Base-by-base conservation (phyloP, 768 basidiomycete genomes). In the Lactarius trivialis region DNA sequence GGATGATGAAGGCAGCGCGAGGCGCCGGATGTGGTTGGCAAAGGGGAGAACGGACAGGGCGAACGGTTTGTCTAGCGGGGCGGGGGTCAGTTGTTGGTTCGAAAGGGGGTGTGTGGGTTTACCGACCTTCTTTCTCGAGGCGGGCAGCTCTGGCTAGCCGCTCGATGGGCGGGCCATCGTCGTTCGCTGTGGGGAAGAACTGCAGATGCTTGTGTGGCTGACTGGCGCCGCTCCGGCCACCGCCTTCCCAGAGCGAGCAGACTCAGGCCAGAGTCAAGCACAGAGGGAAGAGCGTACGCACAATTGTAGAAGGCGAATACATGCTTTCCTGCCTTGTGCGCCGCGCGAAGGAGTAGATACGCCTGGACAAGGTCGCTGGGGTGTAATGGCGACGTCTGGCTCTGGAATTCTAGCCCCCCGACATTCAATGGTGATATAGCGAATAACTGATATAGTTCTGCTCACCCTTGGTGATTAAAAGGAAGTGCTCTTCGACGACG, bases 251-350 rank as follows among this genome's bases (percentile, higher is more conserved):
- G 12, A 24, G 43, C 26, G 30, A 55, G 15, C n/a, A 19, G 41
- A 48, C 4, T 55, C 45, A 55, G 45, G 58, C 21, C 8, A 19
- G 39, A 32, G 7, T 33, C 28, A n/a, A n/a, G 36, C 1, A 30
- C 6, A 30, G 2, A 51, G 21, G 4, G 7, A 24, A 50, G 9
- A 28, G 7, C 45, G 17, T 33, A 45, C 81, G 70, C 72, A 85
- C 94, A 96, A 66, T 98, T 98, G 74, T 93, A 97, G 75, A 97
- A 97, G 1, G 89, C 90, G 60, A 97, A 82, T 60, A 86, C 78
- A 36, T 75, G 78, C 62, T 77, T 80, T 15, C 84, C 83, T 0
- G 76, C 77, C 68, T 82, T 81, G 45, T 79, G 78, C 49, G 85
- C 91, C 4, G 91, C 87, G 1, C 80, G 72, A 3, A 98, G 76